phyloP scores from a whole-genome alignment of 495 filamentous ascomycete species.

The Monascus purpureus region DNA sequence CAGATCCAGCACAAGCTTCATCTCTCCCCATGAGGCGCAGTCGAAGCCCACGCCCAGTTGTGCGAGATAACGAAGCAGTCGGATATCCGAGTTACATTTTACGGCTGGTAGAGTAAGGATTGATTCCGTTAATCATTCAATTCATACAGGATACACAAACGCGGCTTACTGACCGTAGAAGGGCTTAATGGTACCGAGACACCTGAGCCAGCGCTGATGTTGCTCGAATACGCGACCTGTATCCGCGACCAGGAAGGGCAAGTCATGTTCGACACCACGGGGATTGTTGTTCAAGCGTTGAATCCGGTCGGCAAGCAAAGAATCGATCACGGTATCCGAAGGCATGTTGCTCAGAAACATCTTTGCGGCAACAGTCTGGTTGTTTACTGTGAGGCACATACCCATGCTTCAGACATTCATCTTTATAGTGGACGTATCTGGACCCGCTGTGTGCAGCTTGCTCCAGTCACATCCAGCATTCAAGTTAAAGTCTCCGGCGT shows the following conservation, averaged over 20 bases:
- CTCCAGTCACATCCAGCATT: too few species aligned
- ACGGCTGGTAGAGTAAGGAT: too few species aligned
- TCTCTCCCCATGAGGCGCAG: constrained; percentile 19
- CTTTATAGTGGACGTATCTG: too few species aligned
- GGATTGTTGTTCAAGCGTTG: constrained; percentile 2
- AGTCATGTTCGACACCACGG: constrained; percentile 3
- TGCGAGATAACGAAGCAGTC: constrained; percentile 12
- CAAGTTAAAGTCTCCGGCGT: too few species aligned
- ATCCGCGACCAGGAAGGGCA: constrained; percentile 16
- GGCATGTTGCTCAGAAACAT: too few species aligned
- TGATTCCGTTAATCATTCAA: neutral
- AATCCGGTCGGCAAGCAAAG: constrained; percentile 1
- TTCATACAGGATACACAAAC: neutral
- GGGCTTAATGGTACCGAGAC: constrained; percentile 9
- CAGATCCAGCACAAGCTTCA: constrained; percentile 12
- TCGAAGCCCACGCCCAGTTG: constrained; percentile 17
- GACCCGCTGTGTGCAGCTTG: too few species aligned
- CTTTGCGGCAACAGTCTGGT: too few species aligned
- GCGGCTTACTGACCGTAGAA: constrained; percentile 9
- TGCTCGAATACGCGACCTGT: constrained; percentile 7
- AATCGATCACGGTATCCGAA: too few species aligned
- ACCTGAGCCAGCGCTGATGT: constrained; percentile 4
- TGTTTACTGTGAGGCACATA: too few species aligned
- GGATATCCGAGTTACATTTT: constrained; percentile 22
- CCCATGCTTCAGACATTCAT: too few species aligned